Evolutionary conservation across 2,329 filamentous ascomycete species (phyloP).

Genomic region (Colletotrichum liaoningense): DNA sequence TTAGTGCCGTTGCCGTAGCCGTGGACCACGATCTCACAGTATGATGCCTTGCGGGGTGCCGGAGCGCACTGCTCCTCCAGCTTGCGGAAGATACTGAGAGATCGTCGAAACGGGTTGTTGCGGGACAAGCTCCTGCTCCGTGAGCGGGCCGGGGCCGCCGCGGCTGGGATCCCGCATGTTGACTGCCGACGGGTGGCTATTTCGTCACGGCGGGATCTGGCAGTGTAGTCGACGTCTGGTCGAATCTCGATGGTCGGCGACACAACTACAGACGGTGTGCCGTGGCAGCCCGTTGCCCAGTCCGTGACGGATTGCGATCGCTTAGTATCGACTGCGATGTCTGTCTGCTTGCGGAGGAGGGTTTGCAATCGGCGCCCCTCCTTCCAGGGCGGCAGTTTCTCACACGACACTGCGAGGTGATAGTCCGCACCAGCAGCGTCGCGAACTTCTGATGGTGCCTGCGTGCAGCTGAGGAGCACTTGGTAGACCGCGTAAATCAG

Average conservation of each 20-base stretch:
- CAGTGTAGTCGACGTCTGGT: constrained; percentile 68
- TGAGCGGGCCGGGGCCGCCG: constrained; percentile 38
- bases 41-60: constrained; percentile 40
- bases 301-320: constrained; percentile 35
- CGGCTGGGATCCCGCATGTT: constrained; percentile 16
- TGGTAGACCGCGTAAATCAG: constrained; percentile 80
- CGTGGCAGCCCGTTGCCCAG: constrained; percentile 16
- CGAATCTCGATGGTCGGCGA: constrained; percentile 53
- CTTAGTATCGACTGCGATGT: constrained; percentile 35
- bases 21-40: constrained; percentile 64
- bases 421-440: constrained; percentile 69
- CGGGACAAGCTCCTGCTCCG: constrained; percentile 41
- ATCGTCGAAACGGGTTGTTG: constrained; percentile 44
- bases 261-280: constrained; percentile 1
- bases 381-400: constrained; percentile 59
- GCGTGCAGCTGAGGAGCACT: constrained; percentile 73
- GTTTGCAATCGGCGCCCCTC: constrained; percentile 43
- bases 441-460: constrained; percentile 70
- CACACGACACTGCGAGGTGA: constrained; percentile 57
- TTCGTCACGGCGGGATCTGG: constrained; percentile 49
- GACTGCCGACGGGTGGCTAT: constrained; percentile 34
- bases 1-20: constrained; percentile 67
- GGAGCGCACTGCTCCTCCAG: constrained; percentile 17
- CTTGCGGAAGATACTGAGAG: constrained; percentile 46
- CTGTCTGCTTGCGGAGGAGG: constrained; percentile 44